Evolutionary conservation across 176 grass and related monocot species (phyloP), one percentile per base, ranked within the genome.

Genomic region (Themeda triandra): DNA sequence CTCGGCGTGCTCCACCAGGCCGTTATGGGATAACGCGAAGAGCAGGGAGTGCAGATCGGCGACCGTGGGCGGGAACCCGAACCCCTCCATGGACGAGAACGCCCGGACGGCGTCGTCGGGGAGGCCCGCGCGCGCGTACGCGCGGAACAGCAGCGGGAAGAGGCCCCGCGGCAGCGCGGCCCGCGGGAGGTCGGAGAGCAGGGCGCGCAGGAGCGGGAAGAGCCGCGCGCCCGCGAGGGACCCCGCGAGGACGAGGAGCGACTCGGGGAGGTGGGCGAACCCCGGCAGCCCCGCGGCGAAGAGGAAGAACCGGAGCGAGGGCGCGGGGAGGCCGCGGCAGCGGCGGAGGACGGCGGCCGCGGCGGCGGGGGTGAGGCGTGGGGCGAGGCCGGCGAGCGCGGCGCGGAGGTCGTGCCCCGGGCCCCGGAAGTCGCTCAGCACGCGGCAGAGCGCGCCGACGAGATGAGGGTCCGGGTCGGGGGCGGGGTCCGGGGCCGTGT

Each of bases 371-470:
- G 93, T 93, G 83, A 99, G 81, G 58, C 62, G 37, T 13, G 91
- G 53, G 44, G 79, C 78, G 81, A 96, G 89, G 3, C 81, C 89
- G 3, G 19, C 39, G 40, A 96, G 84, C 15, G 91, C 82, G 2
- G 93, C 79, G 27, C 77, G 83, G 37, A 99, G 90, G 71, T 99
- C 93, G 83, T 99, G 88, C 67, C 85, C 82, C 72, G 93, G 86
- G 4, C 88, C 88, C n/a, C 93, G 93, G 71, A 91, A 90, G 79
- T 99, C 90, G 81, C 91, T 96, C 66, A 99, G 87, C 29, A 96
- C 69, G 13, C 93, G 89, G 71, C 97, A 94, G 17, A 99, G 84
- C 60, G 86, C 74, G 84, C 84, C 84, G 35, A 95, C 86, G 67
- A 92, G 88, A 25, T 60, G 84, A 18, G 18, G 44, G 72, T 90